Percentiles rank a stretch among this genome's conserved stretches.
Conservation (phyloP, 176 grass and related monocot genomes). For the Tillandsia fasciculata region DNA sequence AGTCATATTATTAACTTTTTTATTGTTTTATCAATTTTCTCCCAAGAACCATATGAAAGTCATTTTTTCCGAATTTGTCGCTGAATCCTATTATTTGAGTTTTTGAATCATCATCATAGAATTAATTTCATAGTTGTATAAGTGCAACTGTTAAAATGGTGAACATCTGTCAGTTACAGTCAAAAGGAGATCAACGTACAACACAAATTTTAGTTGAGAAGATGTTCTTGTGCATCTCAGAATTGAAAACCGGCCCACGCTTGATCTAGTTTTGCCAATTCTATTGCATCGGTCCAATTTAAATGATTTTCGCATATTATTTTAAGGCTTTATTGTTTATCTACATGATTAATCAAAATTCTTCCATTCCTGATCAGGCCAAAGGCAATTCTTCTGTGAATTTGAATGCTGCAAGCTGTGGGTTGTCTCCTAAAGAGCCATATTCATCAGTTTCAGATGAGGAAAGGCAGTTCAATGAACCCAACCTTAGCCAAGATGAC, state of each 20-base stretch:
- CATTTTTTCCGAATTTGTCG: too few relatives aligned
- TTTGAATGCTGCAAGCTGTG: conserved; percentile 48
- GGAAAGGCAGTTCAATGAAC: conserved; percentile 34
- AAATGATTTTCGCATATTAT: not conserved
- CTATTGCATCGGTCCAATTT: too few relatives aligned
- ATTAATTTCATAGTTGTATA: too few relatives aligned
- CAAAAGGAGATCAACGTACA: not conserved
- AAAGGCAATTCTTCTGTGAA: conserved; percentile 52
- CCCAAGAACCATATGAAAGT: too few relatives aligned
- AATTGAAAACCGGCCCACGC: too few relatives aligned
- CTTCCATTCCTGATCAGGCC: conserved; percentile 45
- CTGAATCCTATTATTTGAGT: too few relatives aligned
- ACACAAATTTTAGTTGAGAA: too few relatives aligned
- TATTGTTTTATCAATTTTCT: too few relatives aligned
- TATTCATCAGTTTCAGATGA: conserved; percentile 24
- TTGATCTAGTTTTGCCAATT: too few relatives aligned
- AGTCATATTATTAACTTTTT: too few relatives aligned
- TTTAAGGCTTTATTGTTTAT: not conserved
- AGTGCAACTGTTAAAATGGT: not conserved
- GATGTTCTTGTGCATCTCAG: too few relatives aligned
- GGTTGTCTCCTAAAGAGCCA: conserved; percentile 53
- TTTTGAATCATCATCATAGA: too few relatives aligned
- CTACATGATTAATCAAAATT: not conserved
- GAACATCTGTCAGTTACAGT: not conserved
- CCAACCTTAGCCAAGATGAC: conserved; percentile 28